Conservation (phyloP, 2,329 filamentous ascomycete genomes). For the Lachnellula cervina region DNA sequence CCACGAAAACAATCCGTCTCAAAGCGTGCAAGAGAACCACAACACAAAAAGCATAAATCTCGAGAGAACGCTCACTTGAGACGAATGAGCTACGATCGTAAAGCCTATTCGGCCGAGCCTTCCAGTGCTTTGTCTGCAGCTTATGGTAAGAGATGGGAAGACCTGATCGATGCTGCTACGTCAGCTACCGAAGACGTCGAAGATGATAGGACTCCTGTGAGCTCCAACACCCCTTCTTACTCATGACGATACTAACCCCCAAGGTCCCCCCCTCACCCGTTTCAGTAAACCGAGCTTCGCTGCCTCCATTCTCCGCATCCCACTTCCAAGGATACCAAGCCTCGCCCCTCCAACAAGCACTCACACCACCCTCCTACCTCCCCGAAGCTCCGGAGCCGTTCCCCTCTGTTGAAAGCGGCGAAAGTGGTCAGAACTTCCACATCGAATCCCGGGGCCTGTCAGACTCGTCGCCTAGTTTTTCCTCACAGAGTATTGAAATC, state of each 20-base stretch:
- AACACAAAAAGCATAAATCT: conserved; percentile 78
- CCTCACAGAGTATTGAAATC: conserved; percentile 74
- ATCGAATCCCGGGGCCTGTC: conserved; percentile 61
- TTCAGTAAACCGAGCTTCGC: conserved; percentile 56
- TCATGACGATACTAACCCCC: conserved; percentile 20
- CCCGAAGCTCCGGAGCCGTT: conserved; percentile 71
- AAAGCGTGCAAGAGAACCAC: conserved; percentile 68
- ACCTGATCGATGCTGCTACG: conserved; percentile 89
- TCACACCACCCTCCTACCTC: conserved; percentile 73
- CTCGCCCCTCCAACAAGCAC: conserved; percentile 82
- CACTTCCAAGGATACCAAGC: conserved; percentile 73
- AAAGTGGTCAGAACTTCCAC: conserved; percentile 68
- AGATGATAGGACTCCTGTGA: conserved; percentile 83
- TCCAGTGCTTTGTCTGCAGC: conserved; percentile 47
- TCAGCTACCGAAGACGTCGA: conserved; percentile 89
- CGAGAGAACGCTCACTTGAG: conserved; percentile 64
- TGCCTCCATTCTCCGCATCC: conserved; percentile 55
- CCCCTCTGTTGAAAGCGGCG: conserved; percentile 78
- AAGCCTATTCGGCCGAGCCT: conserved; percentile 83
- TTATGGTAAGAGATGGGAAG: conserved; percentile 89
- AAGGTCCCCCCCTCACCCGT: conserved; percentile 62
- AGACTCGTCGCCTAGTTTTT: conserved; percentile 68
- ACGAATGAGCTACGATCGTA: conserved; percentile 64
- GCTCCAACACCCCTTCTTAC: conserved; percentile 34
- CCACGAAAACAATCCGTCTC: conserved; percentile 83